A percentile compares a stretch with the other conserved stretches of the same genome.
Conservation (phyloP, 2,329 filamentous ascomycete genomes). For the Clarireedia paspali region DNA sequence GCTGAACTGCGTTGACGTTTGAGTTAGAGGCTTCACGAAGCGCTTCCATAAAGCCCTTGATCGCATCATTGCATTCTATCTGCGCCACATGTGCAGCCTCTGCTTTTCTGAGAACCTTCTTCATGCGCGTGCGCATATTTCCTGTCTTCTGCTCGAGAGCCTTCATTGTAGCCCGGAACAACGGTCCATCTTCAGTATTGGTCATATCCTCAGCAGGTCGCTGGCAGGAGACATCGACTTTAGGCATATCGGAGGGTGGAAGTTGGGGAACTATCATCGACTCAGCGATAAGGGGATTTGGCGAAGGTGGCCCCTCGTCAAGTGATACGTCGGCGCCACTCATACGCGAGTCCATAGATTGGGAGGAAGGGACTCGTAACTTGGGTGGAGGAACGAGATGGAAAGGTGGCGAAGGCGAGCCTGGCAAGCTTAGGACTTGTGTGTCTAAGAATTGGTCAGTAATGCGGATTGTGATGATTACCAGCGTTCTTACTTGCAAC, state of each 20-base stretch:
- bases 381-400: slow-evolving; percentile 67
- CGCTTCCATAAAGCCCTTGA: slow-evolving; percentile 74
- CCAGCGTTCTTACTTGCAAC: slow-evolving; percentile 59
- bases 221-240: slow-evolving; percentile 80
- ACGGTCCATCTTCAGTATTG: slow-evolving; percentile 81
- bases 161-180: slow-evolving; percentile 96
- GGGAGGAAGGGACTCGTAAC: slow-evolving; percentile 75
- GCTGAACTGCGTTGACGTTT: slow-evolving; percentile 94
- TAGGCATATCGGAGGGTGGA: slow-evolving; percentile 42
- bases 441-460: slow-evolving; percentile 18
- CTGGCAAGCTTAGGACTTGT: slow-evolving; percentile 46
- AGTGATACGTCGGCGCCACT: slow-evolving; percentile 56
- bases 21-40: slow-evolving; percentile 81
- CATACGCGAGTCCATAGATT: slow-evolving; percentile 77
- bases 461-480: slow-evolving; percentile 10
- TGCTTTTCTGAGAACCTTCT: slow-evolving; percentile 90
- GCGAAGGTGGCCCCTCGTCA: slow-evolving; percentile 51
- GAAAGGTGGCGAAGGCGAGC: slow-evolving; percentile 63
- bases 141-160: slow-evolving; percentile 93
- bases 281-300: slow-evolving; percentile 36
- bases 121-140: slow-evolving; percentile 89
- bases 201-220: slow-evolving; percentile 80
- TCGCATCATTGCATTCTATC: slow-evolving; percentile 75
- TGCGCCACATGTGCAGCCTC: slow-evolving; percentile 80
- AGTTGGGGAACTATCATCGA: slow-evolving; percentile 5